Conservation (phyloP, 108 stramenopile genomes). For the Fragilariopsis cylindrus region DNA sequence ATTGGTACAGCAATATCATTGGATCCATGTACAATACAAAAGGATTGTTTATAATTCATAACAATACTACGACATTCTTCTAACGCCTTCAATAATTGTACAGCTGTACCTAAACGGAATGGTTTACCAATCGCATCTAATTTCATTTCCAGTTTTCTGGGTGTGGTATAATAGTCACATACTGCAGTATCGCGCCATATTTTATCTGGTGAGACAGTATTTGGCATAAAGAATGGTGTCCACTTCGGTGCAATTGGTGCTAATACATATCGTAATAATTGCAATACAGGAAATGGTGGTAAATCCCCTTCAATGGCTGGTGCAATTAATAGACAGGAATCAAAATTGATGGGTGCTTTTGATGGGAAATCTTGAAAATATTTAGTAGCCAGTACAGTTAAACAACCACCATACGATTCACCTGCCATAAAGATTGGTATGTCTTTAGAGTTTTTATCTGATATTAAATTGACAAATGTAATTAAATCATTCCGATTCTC, state of each 20-base stretch:
- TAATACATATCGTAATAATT: constrained; percentile 44
- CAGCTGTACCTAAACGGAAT: constrained; percentile 56
- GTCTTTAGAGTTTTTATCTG: constrained; percentile 16
- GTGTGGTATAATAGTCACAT: constrained; percentile 10
- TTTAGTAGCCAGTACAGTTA: constrained; percentile 38
- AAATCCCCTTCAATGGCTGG: constrained; percentile 59
- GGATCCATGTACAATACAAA: constrained; percentile 52
- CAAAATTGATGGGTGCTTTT: constrained; percentile 31
- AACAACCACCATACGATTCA: constrained; percentile 50
- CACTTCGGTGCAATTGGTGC: constrained; percentile 46
- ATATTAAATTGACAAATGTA: constrained; percentile 35
- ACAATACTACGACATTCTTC: constrained; percentile 36
- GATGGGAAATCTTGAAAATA: constrained; percentile 44
- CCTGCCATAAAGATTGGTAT: constrained; percentile 49
- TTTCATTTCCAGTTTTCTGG: constrained; percentile 23
- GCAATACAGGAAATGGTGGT: constrained; percentile 45
- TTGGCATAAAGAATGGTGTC: constrained; percentile 63
- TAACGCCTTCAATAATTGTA: constrained; percentile 37
- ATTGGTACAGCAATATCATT: constrained; percentile 53
- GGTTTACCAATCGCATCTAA: constrained; percentile 36
- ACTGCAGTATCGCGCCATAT: constrained; percentile 46
- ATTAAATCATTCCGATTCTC: constrained; percentile 38
- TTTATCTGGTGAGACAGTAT: constrained; percentile 50
- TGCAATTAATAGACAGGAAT: constrained; percentile 33
- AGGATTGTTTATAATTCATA: constrained; percentile 46